Conservation (phyloP, 257 asterid genomes). For the Nicotiana undulata region DNA sequence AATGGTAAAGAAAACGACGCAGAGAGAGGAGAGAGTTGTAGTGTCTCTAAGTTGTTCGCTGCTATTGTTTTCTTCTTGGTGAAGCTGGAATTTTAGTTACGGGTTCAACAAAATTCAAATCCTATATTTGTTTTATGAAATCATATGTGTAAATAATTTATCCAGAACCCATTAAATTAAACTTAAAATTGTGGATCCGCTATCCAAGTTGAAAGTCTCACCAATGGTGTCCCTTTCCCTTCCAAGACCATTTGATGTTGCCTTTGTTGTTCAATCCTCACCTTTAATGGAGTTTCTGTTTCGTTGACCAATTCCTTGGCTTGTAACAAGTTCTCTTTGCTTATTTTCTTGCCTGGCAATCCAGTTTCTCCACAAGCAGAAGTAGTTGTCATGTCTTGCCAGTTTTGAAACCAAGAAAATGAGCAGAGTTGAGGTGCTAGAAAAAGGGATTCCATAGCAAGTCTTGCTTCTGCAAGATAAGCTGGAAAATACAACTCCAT, state of each 20-base stretch:
- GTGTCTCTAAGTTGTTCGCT: not conserved
- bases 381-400: slow-evolving; percentile 21
- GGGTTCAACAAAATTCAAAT: no score
- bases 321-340: slow-evolving; percentile 43
- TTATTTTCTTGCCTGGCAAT: slow-evolving; percentile 28
- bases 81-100: no score
- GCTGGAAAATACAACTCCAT: slow-evolving; percentile 55
- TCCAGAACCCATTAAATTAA: no score
- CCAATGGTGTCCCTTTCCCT: slow-evolving; percentile 53
- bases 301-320: slow-evolving; percentile 48
- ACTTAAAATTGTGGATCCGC: no score
- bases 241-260: slow-evolving; percentile 49
- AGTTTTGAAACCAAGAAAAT: slow-evolving; percentile 35
- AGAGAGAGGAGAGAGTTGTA: not conserved
- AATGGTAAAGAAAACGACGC: not conserved
- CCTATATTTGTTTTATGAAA: no score
- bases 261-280: slow-evolving; percentile 20
- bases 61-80: not conserved
- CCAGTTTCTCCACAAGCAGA: not conserved
- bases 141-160: no score
- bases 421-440: slow-evolving; percentile 46
- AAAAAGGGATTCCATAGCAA: slow-evolving; percentile 50
- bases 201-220: slow-evolving; percentile 62
- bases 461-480: slow-evolving; percentile 58
- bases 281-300: slow-evolving; percentile 28